phyloP scores from a whole-genome alignment of 805 yeast species.

The Yamadazyma phyllophila region DNA sequence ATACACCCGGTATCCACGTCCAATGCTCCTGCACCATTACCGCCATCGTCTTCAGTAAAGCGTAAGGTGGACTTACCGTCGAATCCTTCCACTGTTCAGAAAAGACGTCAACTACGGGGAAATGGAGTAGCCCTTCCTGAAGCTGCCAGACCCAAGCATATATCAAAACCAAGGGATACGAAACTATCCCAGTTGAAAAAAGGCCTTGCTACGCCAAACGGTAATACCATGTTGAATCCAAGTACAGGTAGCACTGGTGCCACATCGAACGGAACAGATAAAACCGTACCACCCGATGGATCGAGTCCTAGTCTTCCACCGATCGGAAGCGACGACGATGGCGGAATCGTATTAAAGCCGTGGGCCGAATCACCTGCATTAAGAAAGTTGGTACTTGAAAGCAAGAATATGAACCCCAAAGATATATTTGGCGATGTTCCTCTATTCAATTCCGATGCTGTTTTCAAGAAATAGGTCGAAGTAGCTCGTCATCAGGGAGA shows the following conservation, averaged over 20 bases:
- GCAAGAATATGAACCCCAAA: conserved; percentile 54
- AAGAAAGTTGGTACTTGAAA: conserved; percentile 23
- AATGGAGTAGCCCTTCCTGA: conserved; percentile 38
- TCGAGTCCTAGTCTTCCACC: conserved; percentile 29
- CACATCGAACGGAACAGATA: background rate
- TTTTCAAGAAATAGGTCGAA: conserved; percentile 1
- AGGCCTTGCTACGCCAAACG: conserved; percentile 3
- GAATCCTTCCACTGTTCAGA: background rate
- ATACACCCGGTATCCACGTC: no score
- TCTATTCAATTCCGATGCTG: conserved; percentile 33
- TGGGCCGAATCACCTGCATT: conserved; percentile 44
- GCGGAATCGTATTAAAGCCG: conserved; percentile 23
- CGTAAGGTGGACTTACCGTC: background rate
- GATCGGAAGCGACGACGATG: conserved; percentile 41
- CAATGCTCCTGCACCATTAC: background rate
- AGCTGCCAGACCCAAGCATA: conserved; percentile 28
- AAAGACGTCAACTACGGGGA: conserved; percentile 17
- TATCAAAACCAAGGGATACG: background rate
- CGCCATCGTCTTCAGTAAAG: background rate
- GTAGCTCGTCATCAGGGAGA: no score
- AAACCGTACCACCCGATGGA: background rate
- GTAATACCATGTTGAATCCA: no score
- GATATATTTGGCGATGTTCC: conserved; percentile 74
- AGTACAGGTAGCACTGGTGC: background rate
- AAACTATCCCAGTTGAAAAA: background rate